Conservation (phyloP, 2,329 filamentous ascomycete genomes). For the Trichophyton mentagrophytes region DNA sequence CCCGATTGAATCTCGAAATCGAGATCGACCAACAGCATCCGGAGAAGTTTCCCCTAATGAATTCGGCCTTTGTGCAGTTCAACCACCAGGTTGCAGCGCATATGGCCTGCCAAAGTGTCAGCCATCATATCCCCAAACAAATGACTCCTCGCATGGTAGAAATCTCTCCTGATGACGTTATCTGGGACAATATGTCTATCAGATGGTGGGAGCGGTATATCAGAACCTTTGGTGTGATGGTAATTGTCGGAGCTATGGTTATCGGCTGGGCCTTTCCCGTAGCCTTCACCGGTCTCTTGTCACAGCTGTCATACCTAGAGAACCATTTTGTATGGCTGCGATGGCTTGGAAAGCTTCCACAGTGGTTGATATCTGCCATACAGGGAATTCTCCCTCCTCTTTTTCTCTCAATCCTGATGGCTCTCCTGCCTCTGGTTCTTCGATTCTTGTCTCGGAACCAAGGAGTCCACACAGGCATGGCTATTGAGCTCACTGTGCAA, state of each 20-base stretch:
- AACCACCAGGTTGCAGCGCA: conserved; percentile 95
- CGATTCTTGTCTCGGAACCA: conserved; percentile 58
- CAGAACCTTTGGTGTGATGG: conserved; percentile 53
- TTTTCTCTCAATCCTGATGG: conserved; percentile 62
- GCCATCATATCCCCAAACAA: conserved; percentile 79
- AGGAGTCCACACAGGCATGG: conserved; percentile 70
- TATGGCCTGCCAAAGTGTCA: conserved; percentile 90
- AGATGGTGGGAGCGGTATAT: conserved; percentile 86
- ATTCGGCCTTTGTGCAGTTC: conserved; percentile 95
- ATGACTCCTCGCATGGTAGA: conserved; percentile 92
- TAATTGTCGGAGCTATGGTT: conserved; percentile 59
- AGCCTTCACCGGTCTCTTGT: conserved; percentile 70
- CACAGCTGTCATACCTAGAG: conserved; percentile 62
- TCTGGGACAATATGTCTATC: conserved; percentile 96
- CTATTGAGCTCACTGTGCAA: conserved; percentile 72
- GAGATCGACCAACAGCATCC: conserved; percentile 76
- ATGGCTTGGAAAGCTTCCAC: conserved; percentile 54
- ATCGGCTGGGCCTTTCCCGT: conserved; percentile 86
- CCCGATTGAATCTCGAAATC: conserved; percentile 80
- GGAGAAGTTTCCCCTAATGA: conserved; percentile 82
- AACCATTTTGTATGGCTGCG: conserved; percentile 52
- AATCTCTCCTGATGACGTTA: conserved; percentile 79
- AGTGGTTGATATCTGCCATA: conserved; percentile 51
- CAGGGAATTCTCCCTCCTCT: conserved; percentile 77
- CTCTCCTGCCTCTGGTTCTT: conserved; percentile 70